Base-by-base conservation (phyloP, 257 asterid genomes). In the Solanum lycopersicoides region DNA sequence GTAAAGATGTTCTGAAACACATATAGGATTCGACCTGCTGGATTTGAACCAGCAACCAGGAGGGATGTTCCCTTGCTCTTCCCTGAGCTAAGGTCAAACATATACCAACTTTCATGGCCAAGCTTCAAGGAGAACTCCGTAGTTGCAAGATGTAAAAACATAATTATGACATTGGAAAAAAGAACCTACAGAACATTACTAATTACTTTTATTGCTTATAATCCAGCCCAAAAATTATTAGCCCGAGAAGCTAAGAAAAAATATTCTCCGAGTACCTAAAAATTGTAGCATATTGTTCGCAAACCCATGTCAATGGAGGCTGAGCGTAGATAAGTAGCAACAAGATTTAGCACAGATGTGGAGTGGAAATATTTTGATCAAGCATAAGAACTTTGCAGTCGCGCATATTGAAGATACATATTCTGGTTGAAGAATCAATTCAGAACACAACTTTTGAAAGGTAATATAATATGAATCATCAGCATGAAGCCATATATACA, bases 41-140 rank as follows among this genome's bases (percentile, higher is more conserved):
- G 87, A 87, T 42, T 89, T 23, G 87, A 89, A 85, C 90, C 90
- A 85, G 88, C 90, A 84, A 87, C 83, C 91, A 85, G 79, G 86
- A 87, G 88, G 87, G 87, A 72, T 63, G 83, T 76, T 77, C 87
- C 89, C 76, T 90, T 89, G 82, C 91, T 89, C 89, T 89, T 86
- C 88, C 87, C 34, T 85, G 83, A 89, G 88, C 91, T 87, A 68
- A 87, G 88, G 90, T 80, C 85, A 77, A 87, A 41, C 32, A 75
- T 72, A 34, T 65, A 69, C 12, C 42, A 42, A 35, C 83, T 45
- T 35, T 53, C 59, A 77, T 1, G 4, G 63, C 63, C 2, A 77
- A 77, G 83, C 0, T 23, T 44, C 39, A 25, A 42, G 23, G 23
- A 8, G 35, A 77, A 77, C 12, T 77, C 83, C 83, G 20, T 13